A percentile compares a stretch with the other conserved stretches of the same genome.
Conservation (phyloP, 176 grass and related monocot genomes). For the Puccinellia tenuiflora region DNA sequence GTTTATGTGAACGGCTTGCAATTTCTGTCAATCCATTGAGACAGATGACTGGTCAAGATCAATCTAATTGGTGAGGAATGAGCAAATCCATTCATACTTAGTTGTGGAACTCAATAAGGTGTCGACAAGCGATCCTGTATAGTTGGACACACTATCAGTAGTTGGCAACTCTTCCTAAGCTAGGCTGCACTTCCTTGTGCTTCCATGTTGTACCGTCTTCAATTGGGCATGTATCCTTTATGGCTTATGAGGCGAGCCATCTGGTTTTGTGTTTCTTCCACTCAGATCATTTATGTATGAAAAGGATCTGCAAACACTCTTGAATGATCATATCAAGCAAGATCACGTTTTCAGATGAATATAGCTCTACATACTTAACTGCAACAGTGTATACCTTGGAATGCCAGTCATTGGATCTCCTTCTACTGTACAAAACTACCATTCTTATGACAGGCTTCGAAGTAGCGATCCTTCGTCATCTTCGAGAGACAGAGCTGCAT, state of each 20-base stretch:
- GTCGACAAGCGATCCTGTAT: background rate
- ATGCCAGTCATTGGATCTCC: background rate
- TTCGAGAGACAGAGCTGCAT: no score
- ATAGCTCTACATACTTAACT: background rate
- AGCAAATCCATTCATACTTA: background rate
- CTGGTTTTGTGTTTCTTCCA: background rate
- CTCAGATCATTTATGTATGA: constrained; percentile 11
- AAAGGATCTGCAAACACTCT: constrained; percentile 1
- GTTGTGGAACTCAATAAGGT: background rate
- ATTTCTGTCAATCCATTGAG: background rate
- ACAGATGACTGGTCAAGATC: background rate
- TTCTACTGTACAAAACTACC: background rate
- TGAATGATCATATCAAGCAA: background rate
- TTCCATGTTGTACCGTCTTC: constrained; percentile 7
- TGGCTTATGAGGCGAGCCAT: background rate
- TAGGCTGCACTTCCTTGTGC: background rate
- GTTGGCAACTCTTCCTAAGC: background rate
- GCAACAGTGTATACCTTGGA: background rate
- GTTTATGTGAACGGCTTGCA: background rate
- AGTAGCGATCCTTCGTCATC: no score
- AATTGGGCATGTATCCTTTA: background rate
- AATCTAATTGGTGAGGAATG: background rate
- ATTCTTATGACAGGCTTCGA: no score
- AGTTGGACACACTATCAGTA: background rate
- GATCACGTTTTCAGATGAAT: background rate